Conservation (phyloP, 2,329 filamentous ascomycete genomes). For the Colletotrichum falcatum region DNA sequence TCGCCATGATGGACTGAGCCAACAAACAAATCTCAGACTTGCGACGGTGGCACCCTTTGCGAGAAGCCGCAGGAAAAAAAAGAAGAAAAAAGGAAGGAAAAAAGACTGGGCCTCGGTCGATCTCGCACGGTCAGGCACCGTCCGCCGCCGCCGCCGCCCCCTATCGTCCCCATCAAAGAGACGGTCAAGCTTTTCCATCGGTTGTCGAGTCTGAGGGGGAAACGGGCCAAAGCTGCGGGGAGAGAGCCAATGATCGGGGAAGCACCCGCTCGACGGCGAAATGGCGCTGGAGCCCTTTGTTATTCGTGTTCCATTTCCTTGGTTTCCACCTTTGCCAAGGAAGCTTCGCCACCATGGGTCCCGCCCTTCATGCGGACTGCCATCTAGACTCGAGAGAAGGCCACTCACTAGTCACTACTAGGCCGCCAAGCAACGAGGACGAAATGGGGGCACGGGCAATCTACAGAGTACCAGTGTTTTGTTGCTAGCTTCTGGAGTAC, state of each 20-base stretch:
- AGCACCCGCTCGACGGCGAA: slow-evolving; percentile 17
- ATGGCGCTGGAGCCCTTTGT: slow-evolving; percentile 14
- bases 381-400: not conserved
- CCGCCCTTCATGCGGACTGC: no score
- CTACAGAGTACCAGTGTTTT: slow-evolving; percentile 4
- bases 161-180: not conserved
- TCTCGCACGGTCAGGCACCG: not conserved
- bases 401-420: no score
- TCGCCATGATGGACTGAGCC: not conserved
- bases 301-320: slow-evolving; percentile 7
- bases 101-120: not conserved
- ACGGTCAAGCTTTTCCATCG: slow-evolving; percentile 15
- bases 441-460: slow-evolving; percentile 13
- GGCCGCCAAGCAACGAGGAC: not conserved
- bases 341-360: slow-evolving; percentile 39
- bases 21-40: not conserved
- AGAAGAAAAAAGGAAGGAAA: not conserved
- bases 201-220: not conserved
- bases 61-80: not conserved
- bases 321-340: slow-evolving; percentile 34
- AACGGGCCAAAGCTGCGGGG: not conserved
- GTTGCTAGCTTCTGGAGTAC: no score
- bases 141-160: not conserved
- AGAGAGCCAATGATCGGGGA: slow-evolving; percentile 16
- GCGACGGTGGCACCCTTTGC: not conserved